Base-by-base conservation (phyloP, 495 filamentous ascomycete species). In the Saxophila tyrrhenica region DNA sequence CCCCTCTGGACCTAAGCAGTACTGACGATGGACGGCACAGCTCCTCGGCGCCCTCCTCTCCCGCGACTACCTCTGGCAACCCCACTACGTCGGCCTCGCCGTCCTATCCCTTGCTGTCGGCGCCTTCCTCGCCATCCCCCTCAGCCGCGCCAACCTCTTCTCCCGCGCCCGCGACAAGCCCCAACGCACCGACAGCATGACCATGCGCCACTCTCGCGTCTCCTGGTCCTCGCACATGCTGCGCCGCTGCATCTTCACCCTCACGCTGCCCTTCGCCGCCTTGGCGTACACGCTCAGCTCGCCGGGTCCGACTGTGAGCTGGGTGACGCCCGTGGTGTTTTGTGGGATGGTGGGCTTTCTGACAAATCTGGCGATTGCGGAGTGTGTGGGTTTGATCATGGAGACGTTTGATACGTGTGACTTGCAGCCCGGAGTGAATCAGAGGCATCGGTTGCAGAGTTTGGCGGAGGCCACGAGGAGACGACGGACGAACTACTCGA, bases 341-440 rank as follows among this genome's bases (percentile, higher is more conserved):
- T 84, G 83, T 15, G 79, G 76, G 2, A 57, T 80, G 21, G 76
- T 87, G 17, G 82, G 81, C 13, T 84, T 85, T 56, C 71, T 85
- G 15, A 82, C 80, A 2, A 81, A 80, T 39, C 75, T 89, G 21
- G 84, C 82, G 25, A 81, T 89, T 41, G 78, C 85, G 10, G 86
- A 89, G 66, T 87, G 83, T 65, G 75, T 83, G 55, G 81, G 84
- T 3, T 69, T 89, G 48, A 74, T 89, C 67, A 89, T 87, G 86
- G 85, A 89, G 61, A 81, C 81, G 19, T 89, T 79, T 63, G 85
- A 89, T 64, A 83, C 81, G 5, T 86, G 82, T 20, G 86, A 89
- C 60, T 73, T 87, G 0, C 81, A 84, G 63, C 68, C 77, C 20
- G 71, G 75, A 23, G 78, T 81, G 72, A 80, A 81, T 49, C 75